phyloP scores from a whole-genome alignment of 2,329 filamentous ascomycete species.

The Sordariomycetes sp. region DNA sequence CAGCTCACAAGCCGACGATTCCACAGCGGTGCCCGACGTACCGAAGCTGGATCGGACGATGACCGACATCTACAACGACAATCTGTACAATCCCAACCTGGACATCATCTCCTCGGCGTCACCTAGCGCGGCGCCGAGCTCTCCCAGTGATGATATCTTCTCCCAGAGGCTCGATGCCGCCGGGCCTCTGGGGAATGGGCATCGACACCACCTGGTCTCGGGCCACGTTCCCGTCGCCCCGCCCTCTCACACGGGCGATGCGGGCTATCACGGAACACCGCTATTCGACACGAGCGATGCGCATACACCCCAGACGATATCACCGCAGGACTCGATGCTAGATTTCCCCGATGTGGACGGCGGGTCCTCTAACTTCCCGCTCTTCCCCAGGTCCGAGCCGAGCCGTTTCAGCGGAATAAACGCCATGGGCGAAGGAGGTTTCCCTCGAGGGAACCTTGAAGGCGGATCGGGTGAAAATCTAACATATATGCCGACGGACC shows the following conservation, averaged over 20 bases:
- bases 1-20: not conserved
- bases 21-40: constrained; percentile 19
- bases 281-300: constrained; percentile 14
- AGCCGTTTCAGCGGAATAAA: constrained; percentile 20
- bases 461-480: not conserved
- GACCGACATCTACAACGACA: constrained; percentile 74
- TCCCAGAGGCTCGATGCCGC: constrained; percentile 67
- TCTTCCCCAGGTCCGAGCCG: constrained; percentile 54
- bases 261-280: not conserved
- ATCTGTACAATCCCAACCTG: constrained; percentile 65
- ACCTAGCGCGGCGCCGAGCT: constrained; percentile 25
- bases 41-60: constrained; percentile 78
- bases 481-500: not conserved
- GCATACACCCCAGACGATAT: constrained; percentile 69
- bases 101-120: constrained; percentile 37
- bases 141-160: constrained; percentile 46
- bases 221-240: not conserved
- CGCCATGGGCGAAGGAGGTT: not conserved
- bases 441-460: not conserved
- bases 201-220: not conserved
- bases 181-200: not conserved
- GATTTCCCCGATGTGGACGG: constrained; percentile 71
- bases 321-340: constrained; percentile 80
- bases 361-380: constrained; percentile 47
- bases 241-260: not conserved